A percentile compares a stretch with the other conserved stretches of the same genome.
Conservation (phyloP, 768 basidiomycete genomes). For the Naganishia vaughanmartiniae region DNA sequence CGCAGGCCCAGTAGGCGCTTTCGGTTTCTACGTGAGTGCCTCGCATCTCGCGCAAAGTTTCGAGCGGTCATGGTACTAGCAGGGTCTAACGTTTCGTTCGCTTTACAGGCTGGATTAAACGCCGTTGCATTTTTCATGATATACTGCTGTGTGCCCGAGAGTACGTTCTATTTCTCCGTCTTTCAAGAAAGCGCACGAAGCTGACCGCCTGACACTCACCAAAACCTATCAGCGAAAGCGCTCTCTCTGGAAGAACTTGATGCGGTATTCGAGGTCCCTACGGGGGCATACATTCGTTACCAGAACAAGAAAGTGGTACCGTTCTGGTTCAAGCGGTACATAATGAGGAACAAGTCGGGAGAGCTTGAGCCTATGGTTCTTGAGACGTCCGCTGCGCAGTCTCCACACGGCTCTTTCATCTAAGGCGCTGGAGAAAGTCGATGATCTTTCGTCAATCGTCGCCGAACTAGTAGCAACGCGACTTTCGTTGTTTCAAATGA, state of each 20-base stretch:
- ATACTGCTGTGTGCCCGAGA: slow-evolving; percentile 40
- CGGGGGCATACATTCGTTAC: slow-evolving; percentile 37
- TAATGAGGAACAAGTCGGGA: slow-evolving; percentile 31
- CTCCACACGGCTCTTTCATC: not conserved
- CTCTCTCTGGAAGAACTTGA: slow-evolving; percentile 48
- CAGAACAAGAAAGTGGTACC: slow-evolving; percentile 39
- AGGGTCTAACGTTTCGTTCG: too few species aligned
- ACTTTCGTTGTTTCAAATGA: too few species aligned
- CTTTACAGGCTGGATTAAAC: slow-evolving; percentile 19
- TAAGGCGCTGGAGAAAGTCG: not conserved
- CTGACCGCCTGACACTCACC: not conserved
- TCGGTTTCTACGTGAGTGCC: slow-evolving; percentile 54
- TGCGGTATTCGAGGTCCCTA: slow-evolving; percentile 44
- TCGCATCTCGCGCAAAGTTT: slow-evolving; percentile 73
- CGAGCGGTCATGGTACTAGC: too few species aligned
- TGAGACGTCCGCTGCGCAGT: not conserved
- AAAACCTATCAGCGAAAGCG: slow-evolving; percentile 23
- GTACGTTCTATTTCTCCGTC: not conserved
- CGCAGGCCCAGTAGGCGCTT: slow-evolving; percentile 69
- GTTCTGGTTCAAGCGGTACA: slow-evolving; percentile 41
- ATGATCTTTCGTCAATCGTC: too few species aligned
- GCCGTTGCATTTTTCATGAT: slow-evolving; percentile 36
- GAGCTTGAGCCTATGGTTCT: slow-evolving; percentile 27
- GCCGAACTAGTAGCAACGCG: too few species aligned
- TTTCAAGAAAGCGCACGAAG: not conserved